Percentiles rank a stretch among this genome's conserved stretches.
Evolutionary conservation across 805 yeast species (phyloP).

Genomic region (Priceomyces fermenticarens): DNA sequence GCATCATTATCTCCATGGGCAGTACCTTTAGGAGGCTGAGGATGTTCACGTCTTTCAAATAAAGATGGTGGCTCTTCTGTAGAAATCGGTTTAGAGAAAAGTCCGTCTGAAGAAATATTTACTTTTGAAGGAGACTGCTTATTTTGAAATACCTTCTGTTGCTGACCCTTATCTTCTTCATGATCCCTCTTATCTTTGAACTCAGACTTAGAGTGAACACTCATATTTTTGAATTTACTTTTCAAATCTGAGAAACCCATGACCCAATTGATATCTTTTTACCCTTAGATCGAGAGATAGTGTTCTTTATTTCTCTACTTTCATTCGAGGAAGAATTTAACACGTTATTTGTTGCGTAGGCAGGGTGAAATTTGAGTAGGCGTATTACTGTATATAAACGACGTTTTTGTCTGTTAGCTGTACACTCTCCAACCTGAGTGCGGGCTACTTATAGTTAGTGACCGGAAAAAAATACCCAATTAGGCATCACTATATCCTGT

Average conservation of each 20-base stretch:
- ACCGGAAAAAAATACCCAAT: too few relatives aligned
- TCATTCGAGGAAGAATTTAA: too few relatives aligned
- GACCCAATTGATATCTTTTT: background rate
- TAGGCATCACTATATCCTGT: too few relatives aligned
- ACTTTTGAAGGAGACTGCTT: background rate
- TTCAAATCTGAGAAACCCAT: conserved; percentile 27
- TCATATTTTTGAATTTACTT: conserved; percentile 18
- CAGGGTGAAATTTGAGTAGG: too few relatives aligned
- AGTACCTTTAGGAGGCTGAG: conserved; percentile 35
- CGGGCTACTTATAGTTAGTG: too few relatives aligned
- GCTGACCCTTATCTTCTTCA: background rate
- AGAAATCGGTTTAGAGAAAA: conserved; percentile 43
- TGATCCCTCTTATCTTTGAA: background rate
- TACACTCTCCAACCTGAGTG: too few relatives aligned
- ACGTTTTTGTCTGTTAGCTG: too few relatives aligned
- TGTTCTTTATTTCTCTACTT: too few relatives aligned
- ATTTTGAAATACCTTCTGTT: background rate
- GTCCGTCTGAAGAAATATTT: conserved; percentile 15
- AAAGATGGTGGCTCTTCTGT: conserved; percentile 40
- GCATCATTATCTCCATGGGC: conserved; percentile 14
- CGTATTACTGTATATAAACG: too few relatives aligned
- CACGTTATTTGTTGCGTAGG: too few relatives aligned
- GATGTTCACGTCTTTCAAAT: conserved; percentile 35
- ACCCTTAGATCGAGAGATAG: background rate
- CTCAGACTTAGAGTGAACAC: background rate